A percentile compares a stretch with the other conserved stretches of the same genome.
Conservation (phyloP, 495 filamentous ascomycete genomes). For the Aspergillus avenaceus region DNA sequence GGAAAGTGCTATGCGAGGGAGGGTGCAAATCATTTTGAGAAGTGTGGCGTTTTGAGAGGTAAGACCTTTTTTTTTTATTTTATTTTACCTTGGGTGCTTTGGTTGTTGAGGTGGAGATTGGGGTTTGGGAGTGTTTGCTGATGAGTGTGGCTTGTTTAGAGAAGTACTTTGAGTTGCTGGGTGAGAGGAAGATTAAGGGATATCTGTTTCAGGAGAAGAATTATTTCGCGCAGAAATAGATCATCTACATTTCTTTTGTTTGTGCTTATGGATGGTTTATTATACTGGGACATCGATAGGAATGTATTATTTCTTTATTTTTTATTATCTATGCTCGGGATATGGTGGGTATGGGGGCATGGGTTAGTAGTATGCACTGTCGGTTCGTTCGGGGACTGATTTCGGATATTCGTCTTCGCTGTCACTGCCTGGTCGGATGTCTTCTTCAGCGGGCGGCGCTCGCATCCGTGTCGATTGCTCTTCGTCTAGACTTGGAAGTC, state of each 20-base stretch:
- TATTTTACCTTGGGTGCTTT: not conserved
- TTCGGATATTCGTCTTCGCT: conserved; percentile 52
- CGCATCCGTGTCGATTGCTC: conserved; percentile 51
- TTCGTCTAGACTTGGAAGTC: conserved; percentile 52
- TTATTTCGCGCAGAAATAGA: conserved; percentile 45
- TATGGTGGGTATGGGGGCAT: too few relatives aligned
- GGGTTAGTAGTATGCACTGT: conserved; percentile 47
- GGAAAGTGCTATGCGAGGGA: conserved; percentile 93
- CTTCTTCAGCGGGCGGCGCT: conserved; percentile 36
- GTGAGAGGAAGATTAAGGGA: conserved; percentile 78
- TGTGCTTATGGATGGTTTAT: not conserved
- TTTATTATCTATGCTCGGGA: conserved; percentile 4
- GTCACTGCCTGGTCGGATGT: conserved; percentile 30
- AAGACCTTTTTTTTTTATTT: conserved; percentile 14
- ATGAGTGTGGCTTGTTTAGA: conserved; percentile 48
- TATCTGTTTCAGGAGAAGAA: conserved; percentile 93
- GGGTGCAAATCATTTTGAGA: conserved; percentile 96
- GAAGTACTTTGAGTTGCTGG: conserved; percentile 86
- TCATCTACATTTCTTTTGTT: not conserved
- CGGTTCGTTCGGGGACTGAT: conserved; percentile 32
- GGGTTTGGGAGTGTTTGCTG: not conserved
- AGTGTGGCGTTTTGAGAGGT: conserved; percentile 91
- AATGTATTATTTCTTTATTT: conserved; percentile 15
- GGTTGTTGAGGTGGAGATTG: not conserved
- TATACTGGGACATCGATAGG: not conserved